Evolutionary conservation across 2,329 filamentous ascomycete genomes (phyloP).

Genomic region (Calonectria pseudoturangicola): DNA sequence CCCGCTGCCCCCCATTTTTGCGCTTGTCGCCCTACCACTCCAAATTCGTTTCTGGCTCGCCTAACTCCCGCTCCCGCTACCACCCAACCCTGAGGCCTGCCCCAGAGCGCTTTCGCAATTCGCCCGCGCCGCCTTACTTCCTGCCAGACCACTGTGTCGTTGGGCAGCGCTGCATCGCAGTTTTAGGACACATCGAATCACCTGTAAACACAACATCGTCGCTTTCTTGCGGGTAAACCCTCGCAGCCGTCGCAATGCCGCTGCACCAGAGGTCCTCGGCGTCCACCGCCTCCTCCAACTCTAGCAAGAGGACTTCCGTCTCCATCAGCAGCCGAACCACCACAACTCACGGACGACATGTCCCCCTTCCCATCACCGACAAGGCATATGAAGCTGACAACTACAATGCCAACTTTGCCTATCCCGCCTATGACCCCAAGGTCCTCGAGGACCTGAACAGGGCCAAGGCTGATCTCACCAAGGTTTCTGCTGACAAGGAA

Average conservation of each 20-base stretch:
- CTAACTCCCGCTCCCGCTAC: conserved; percentile 52
- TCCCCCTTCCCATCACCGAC: conserved; percentile 44
- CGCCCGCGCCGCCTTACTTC: conserved; percentile 48
- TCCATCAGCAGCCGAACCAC: conserved; percentile 39
- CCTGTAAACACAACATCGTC: conserved; percentile 45
- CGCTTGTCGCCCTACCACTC: conserved; percentile 42
- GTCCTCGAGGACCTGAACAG: conserved; percentile 55
- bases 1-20: conserved; percentile 36
- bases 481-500: conserved; percentile 54
- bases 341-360: conserved; percentile 45
- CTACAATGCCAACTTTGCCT: conserved; percentile 51
- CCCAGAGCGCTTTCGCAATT: conserved; percentile 48
- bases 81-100: conserved; percentile 44
- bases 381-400: conserved; percentile 40
- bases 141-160: conserved; percentile 56
- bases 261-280: conserved; percentile 55
- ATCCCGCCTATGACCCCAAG: conserved; percentile 50
- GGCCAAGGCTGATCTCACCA: conserved; percentile 55
- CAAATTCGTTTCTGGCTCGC: conserved; percentile 47
- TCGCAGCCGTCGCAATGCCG: conserved; percentile 54
- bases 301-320: conserved; percentile 50
- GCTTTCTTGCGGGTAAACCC: conserved; percentile 48
- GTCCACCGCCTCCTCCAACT: conserved; percentile 52
- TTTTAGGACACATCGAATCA: conserved; percentile 49
- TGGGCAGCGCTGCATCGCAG: conserved; percentile 57